Evolutionary conservation across 225 moss, liverwort and hornwort species (phyloP).

Genomic region (Asterella californica): DNA sequence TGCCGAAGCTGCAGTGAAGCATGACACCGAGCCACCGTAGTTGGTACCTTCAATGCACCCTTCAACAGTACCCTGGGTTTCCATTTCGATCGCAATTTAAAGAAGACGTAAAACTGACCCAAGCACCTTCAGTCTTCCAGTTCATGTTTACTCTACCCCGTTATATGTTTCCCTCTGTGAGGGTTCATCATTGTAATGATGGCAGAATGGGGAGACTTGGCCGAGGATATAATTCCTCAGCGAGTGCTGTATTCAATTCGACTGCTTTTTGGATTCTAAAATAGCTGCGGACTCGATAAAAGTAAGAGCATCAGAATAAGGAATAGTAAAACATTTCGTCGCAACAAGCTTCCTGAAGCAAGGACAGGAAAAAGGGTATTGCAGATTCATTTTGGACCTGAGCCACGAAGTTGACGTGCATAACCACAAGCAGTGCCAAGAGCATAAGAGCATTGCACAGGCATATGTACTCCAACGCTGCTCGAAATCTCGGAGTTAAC

Average conservation of each 20-base stretch:
- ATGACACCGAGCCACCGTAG: too few species aligned
- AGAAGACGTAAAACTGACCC: too few species aligned
- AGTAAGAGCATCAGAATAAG: background rate
- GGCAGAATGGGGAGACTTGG: too few species aligned
- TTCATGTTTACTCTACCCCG: background rate
- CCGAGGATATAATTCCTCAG: background rate
- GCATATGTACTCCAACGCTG: conserved; percentile 68
- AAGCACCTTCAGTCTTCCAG: background rate
- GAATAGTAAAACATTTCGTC: too few species aligned
- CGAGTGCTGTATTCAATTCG: background rate
- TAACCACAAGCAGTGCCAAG: conserved; percentile 70
- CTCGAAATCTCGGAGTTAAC: conserved; percentile 80
- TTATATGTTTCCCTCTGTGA: background rate
- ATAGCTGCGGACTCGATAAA: background rate
- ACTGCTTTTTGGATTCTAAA: background rate
- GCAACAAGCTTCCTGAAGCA: background rate
- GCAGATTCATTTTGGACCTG: conserved; percentile 49
- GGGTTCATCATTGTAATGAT: background rate
- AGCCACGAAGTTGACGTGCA: conserved; percentile 98
- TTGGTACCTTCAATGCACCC: too few species aligned
- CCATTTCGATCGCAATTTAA: too few species aligned
- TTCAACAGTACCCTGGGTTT: too few species aligned
- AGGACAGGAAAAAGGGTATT: background rate
- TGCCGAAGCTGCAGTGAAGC: background rate
- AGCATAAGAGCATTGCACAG: conserved; percentile 79